Evolutionary conservation across 495 filamentous ascomycete species (phyloP).

Genomic region (Aspergillus conjunctus): DNA sequence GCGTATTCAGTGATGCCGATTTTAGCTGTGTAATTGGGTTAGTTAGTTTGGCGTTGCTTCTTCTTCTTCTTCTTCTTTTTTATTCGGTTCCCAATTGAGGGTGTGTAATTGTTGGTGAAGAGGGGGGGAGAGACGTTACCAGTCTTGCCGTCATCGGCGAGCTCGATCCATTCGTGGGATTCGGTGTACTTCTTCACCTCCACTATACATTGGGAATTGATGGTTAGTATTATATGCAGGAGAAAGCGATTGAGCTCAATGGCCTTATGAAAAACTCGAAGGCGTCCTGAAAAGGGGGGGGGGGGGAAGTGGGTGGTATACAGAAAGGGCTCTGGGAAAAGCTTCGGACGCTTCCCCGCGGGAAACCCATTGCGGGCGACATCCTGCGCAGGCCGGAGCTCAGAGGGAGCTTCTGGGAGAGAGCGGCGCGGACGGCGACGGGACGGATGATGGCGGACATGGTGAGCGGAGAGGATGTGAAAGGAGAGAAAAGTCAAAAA

Average conservation of each 20-base stretch:
- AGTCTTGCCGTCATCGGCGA: conserved; percentile 68
- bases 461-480: conserved; percentile 19
- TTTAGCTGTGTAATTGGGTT: conserved; percentile 54
- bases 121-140: conserved; percentile 30
- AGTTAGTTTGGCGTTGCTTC: not conserved
- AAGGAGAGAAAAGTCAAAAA: conserved; percentile 4
- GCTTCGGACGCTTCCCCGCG: conserved; percentile 52
- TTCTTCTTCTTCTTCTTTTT: too few species aligned
- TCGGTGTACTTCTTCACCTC: conserved; percentile 86
- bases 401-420: conserved; percentile 47
- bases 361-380: conserved; percentile 50
- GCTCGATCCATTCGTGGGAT: conserved; percentile 97
- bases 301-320: conserved; percentile 34
- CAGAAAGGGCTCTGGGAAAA: conserved; percentile 52
- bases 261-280: not conserved
- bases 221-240: conserved; percentile 27
- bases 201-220: conserved; percentile 33
- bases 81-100: conserved; percentile 4
- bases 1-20: conserved; percentile 92
- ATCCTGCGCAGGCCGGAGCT: conserved; percentile 35
- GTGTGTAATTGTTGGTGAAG: not conserved
- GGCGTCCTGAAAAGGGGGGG: not conserved
- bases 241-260: conserved; percentile 16
- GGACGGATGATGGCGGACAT: conserved; percentile 48
- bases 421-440: conserved; percentile 45